These are phyloP conservation scores for Solanum dulcamara DNA, from an alignment of 257 asterid species.

Conservation along the genomic window DNA sequence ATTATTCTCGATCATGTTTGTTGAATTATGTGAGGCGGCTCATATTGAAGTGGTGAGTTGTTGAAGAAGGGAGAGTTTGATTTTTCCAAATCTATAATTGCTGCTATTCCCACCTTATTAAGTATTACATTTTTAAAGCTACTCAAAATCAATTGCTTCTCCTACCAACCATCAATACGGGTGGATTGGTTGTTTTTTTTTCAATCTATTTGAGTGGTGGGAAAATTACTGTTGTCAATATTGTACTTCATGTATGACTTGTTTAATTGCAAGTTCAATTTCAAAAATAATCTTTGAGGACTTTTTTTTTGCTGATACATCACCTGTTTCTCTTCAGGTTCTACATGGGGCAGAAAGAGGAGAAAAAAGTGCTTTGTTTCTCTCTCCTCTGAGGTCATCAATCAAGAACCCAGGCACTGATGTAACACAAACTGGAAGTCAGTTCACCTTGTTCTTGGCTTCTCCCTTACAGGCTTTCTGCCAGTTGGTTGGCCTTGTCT, in stretches of 20 bases:
- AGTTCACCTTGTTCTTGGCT: constrained; percentile 85
- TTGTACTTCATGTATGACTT: not conserved
- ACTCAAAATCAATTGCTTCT: not conserved
- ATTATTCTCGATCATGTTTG: not conserved
- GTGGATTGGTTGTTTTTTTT: not conserved
- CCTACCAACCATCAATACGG: not conserved
- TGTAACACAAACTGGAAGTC: constrained; percentile 57
- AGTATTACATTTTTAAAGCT: not conserved
- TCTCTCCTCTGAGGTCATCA: constrained; percentile 76
- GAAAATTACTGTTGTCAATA: not conserved
- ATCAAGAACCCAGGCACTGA: constrained; percentile 45
- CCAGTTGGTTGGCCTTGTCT: constrained; percentile 57
- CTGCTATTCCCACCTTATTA: not conserved
- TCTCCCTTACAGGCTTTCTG: constrained; percentile 90
- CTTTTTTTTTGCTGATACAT: constrained; percentile 12
- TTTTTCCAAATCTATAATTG: not conserved
- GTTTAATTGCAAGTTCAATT: not conserved
- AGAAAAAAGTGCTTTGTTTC: constrained; percentile 77
- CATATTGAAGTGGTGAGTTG: not conserved
- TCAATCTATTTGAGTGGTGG: not conserved
- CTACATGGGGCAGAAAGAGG: constrained; percentile 88
- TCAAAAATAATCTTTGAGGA: not conserved
- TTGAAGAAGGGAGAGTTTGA: not conserved
- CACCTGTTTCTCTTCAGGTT: constrained; percentile 39
- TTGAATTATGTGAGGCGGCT: not conserved